Percentiles rank a stretch among this genome's conserved stretches.
Conservation (phyloP, 345 rosid genomes). For the Noccaea caerulescens region DNA sequence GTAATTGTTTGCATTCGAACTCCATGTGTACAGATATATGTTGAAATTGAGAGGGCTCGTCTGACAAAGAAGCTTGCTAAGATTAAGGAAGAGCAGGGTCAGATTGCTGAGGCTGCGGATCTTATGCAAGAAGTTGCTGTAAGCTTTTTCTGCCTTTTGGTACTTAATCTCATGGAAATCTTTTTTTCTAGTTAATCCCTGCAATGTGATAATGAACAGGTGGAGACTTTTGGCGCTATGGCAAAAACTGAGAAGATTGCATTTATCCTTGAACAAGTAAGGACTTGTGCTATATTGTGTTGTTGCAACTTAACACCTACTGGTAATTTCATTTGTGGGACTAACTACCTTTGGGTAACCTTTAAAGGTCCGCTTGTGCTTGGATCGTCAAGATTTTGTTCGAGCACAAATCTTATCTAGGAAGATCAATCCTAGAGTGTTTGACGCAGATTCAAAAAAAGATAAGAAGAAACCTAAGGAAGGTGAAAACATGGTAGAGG, state of each 20-base stretch:
- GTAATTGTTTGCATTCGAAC: not conserved
- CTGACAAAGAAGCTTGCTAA: conserved; percentile 92
- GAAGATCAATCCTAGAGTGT: conserved; percentile 91
- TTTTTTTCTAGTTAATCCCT: conserved; percentile 13
- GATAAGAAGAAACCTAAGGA: conserved; percentile 96
- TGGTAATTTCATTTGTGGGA: conserved; percentile 5
- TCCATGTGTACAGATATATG: conserved; percentile 69
- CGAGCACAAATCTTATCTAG: conserved; percentile 97
- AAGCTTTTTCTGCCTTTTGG: conserved; percentile 37
- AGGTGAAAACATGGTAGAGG: conserved; percentile 84
- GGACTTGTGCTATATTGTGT: conserved; percentile 1
- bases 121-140: conserved; percentile 99
- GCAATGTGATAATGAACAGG: conserved; percentile 53
- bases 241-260: conserved; percentile 99
- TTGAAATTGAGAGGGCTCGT: conserved; percentile 97
- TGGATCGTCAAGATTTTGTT: conserved; percentile 93
- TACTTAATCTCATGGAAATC: not conserved
- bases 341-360: conserved; percentile 24
- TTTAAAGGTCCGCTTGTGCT: conserved; percentile 87
- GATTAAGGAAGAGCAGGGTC: conserved; percentile 96
- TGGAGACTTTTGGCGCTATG: conserved; percentile 99
- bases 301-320: not conserved
- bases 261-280: conserved; percentile 95
- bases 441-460: conserved; percentile 73
- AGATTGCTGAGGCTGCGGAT: conserved; percentile 98